Evolutionary conservation across 164 flowering plant genomes (phyloP).

Genomic region (Berberis thunbergii): DNA sequence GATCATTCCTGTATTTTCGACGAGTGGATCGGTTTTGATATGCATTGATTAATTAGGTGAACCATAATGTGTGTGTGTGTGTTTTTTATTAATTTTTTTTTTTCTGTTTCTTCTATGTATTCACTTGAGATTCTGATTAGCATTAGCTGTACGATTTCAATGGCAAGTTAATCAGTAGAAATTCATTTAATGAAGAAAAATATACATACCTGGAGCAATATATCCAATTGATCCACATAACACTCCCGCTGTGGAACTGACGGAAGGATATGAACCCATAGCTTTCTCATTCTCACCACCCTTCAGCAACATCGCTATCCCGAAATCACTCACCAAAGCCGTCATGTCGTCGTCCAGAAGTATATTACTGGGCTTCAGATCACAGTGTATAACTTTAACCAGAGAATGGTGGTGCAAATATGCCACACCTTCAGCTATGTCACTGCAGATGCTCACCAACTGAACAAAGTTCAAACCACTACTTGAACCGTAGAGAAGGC

Average conservation of each 20-base stretch:
- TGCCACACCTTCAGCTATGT: constrained; percentile 80
- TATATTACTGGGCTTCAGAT: constrained; percentile 84
- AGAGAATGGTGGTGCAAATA: constrained; percentile 81
- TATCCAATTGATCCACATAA: constrained; percentile 86
- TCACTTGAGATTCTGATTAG: too few species aligned
- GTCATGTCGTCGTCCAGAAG: constrained; percentile 73
- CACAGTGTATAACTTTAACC: constrained; percentile 59
- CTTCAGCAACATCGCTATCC: constrained; percentile 58
- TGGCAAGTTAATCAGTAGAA: too few species aligned
- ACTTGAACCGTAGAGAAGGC: constrained; percentile 37
- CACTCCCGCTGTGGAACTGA: constrained; percentile 59
- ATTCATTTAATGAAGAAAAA: too few species aligned
- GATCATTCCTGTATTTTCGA: too few species aligned
- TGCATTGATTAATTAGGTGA: too few species aligned
- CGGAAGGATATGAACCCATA: constrained; percentile 31
- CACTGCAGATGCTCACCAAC: constrained; percentile 63
- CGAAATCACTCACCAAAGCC: constrained; percentile 78
- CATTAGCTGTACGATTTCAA: too few species aligned
- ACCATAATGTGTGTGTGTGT: too few species aligned
- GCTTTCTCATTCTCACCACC: constrained; percentile 12
- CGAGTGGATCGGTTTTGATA: too few species aligned
- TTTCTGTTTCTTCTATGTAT: too few species aligned
- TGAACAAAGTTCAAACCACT: constrained; percentile 40
- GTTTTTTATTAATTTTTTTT: too few species aligned
- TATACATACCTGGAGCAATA: constrained; percentile 70